phyloP scores from a whole-genome alignment of 2,329 filamentous ascomycete species.

The Zalaria sp. region DNA sequence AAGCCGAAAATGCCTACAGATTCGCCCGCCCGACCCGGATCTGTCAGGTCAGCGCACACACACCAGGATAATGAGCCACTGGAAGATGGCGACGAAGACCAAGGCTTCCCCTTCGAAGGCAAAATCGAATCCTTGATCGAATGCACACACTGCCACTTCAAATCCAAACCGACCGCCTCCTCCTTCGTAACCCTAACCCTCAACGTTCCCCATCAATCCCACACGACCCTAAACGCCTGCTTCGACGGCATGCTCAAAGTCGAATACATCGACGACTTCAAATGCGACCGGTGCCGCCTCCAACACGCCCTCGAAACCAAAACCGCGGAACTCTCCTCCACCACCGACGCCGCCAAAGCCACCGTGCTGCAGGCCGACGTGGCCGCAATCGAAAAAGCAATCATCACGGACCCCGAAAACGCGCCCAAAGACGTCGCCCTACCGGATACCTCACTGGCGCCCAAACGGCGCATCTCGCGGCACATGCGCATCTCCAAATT shows the following conservation, averaged over 20 bases:
- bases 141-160: constrained; percentile 80
- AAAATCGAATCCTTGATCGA: constrained; percentile 89
- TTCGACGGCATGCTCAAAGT: constrained; percentile 91
- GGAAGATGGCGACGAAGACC: constrained; percentile 25
- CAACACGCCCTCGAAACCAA: constrained; percentile 55
- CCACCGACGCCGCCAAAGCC: constrained; percentile 18
- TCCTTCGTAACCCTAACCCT: constrained; percentile 87
- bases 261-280: constrained; percentile 93
- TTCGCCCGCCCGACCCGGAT: neutral
- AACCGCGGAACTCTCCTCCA: constrained; percentile 31
- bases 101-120: constrained; percentile 85
- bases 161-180: constrained; percentile 68
- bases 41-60: neutral
- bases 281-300: constrained; percentile 85
- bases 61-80: neutral
- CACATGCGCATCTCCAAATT: constrained; percentile 79
- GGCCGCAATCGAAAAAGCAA: constrained; percentile 49
- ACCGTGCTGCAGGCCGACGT: constrained; percentile 44
- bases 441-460: constrained; percentile 59
- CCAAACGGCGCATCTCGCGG: constrained; percentile 71
- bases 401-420: constrained; percentile 70
- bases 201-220: constrained; percentile 67
- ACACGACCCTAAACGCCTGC: constrained; percentile 71
- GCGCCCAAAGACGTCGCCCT: constrained; percentile 58
- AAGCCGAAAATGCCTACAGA: neutral